A percentile compares a stretch with the other conserved stretches of the same genome.
These are phyloP conservation scores for Zygnema cylindricum DNA, from an alignment of 139 green algal species.

Conservation along the genomic window DNA sequence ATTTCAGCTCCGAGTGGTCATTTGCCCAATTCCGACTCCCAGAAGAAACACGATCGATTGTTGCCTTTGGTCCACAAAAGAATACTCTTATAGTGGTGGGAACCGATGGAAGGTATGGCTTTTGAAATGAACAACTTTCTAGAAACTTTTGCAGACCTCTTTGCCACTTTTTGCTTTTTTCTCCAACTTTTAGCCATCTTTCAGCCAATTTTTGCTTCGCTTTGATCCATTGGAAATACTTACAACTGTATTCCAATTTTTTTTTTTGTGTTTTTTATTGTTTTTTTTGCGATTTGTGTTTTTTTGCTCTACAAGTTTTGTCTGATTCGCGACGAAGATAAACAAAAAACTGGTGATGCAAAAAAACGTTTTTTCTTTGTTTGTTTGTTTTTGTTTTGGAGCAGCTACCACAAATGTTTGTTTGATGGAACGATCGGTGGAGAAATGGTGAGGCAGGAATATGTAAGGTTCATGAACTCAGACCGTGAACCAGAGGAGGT, in stretches of 20 bases:
- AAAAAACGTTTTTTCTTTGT: no score
- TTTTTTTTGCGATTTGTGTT: background rate
- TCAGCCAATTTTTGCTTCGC: background rate
- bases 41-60: constrained; percentile 54
- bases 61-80: constrained; percentile 57
- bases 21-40: constrained; percentile 58
- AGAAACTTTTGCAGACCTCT: background rate
- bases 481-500: constrained; percentile 44
- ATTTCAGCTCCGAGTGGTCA: constrained; percentile 66
- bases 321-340: no score
- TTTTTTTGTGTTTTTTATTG: background rate
- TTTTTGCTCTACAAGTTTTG: no score
- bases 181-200: background rate
- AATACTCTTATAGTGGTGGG: constrained; percentile 56
- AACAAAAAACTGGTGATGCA: no score
- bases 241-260: background rate
- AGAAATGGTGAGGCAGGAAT: constrained; percentile 43
- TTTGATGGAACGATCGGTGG: constrained; percentile 42
- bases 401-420: constrained; percentile 58
- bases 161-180: background rate
- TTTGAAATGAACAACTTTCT: background rate
- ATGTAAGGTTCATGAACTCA: constrained; percentile 58
- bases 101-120: constrained; percentile 56
- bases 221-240: background rate
- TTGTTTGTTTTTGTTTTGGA: no score